A percentile compares a stretch with the other conserved stretches of the same genome.
phyloP scores from a whole-genome alignment of 257 asterid species.

The Scutellaria barbata region DNA sequence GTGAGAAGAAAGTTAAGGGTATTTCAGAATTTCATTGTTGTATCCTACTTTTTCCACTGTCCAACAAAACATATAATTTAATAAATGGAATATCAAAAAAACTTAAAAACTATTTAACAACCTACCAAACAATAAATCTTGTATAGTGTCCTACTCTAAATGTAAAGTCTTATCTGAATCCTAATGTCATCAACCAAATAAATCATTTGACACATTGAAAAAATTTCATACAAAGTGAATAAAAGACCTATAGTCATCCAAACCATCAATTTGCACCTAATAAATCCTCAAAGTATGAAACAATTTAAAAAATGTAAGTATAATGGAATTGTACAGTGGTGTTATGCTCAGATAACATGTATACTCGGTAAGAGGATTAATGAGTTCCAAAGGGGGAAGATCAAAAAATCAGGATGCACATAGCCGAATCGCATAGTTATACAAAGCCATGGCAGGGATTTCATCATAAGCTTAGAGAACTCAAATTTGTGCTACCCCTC shows the following conservation, averaged over 20 bases:
- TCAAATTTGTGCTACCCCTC: conserved; percentile 1
- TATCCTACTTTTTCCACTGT: not conserved
- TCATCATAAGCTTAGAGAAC: conserved; percentile 1
- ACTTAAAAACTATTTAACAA: not conserved
- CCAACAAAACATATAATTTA: not conserved
- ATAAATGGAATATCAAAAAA: not conserved
- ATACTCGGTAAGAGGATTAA: conserved; percentile 1
- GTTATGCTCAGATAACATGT: too few species aligned
- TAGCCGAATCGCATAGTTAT: conserved; percentile 9
- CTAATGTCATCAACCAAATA: conserved; percentile 19
- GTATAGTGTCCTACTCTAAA: not conserved
- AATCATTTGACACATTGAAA: conserved; percentile 1
- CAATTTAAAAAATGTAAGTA: not conserved
- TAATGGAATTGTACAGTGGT: not conserved
- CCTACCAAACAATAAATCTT: not conserved
- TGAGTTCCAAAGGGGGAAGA: not conserved
- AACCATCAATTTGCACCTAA: conserved; percentile 15
- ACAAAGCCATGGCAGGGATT: not conserved
- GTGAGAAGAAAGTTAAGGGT: not conserved
- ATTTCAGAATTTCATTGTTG: not conserved
- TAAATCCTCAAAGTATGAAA: conserved; percentile 7
- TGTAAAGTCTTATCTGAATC: not conserved
- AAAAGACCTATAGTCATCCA: conserved; percentile 6
- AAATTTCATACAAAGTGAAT: not conserved
- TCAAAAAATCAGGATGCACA: conserved; percentile 1